Conservation (phyloP, 2,329 filamentous ascomycete species). For the Cyanodermella asteris region DNA sequence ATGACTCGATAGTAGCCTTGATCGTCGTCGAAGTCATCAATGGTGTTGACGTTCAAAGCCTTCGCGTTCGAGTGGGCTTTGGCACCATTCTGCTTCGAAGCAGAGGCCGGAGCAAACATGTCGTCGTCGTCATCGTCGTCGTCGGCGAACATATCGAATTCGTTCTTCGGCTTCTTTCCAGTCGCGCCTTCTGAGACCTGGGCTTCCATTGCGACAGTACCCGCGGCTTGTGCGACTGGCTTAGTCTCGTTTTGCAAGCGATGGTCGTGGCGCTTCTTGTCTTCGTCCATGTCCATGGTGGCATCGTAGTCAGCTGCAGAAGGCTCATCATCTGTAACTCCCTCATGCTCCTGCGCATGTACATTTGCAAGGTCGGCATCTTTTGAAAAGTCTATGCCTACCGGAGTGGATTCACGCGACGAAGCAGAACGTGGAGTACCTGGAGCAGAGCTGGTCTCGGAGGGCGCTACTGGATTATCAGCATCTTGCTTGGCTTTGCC, state of each 20-base stretch:
- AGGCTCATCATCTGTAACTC: constrained; percentile 47
- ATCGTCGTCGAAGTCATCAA: constrained; percentile 83
- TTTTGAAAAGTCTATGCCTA: constrained; percentile 39
- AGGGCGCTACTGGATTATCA: constrained; percentile 17
- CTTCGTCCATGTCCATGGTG: constrained; percentile 69
- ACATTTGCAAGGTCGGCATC: constrained; percentile 47
- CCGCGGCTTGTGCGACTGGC: constrained; percentile 28
- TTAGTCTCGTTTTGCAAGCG: constrained; percentile 36
- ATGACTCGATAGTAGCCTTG: constrained; percentile 96
- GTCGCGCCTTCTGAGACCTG: constrained; percentile 15
- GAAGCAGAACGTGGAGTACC: constrained; percentile 25
- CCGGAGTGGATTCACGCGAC: constrained; percentile 31
- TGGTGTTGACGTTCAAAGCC: constrained; percentile 47
- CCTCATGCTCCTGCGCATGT: constrained; percentile 19
- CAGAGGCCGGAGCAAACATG: constrained; percentile 73
- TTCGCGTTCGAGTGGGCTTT: constrained; percentile 31
- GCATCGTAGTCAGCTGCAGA: constrained; percentile 92
- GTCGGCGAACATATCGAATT: constrained; percentile 42
- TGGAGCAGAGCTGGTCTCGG: constrained; percentile 21
- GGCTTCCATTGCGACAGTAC: constrained; percentile 12
- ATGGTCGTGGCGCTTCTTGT: constrained; percentile 47
- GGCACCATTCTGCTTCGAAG: constrained; percentile 19
- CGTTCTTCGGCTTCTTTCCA: constrained; percentile 25
- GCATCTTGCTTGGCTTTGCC: constrained; percentile 11
- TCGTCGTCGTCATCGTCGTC: constrained; percentile 45